Evolutionary conservation across 2,329 filamentous ascomycete species (phyloP), one percentile per base, ranked within the genome.

Genomic region (Aaosphaeria pasadenensis): DNA sequence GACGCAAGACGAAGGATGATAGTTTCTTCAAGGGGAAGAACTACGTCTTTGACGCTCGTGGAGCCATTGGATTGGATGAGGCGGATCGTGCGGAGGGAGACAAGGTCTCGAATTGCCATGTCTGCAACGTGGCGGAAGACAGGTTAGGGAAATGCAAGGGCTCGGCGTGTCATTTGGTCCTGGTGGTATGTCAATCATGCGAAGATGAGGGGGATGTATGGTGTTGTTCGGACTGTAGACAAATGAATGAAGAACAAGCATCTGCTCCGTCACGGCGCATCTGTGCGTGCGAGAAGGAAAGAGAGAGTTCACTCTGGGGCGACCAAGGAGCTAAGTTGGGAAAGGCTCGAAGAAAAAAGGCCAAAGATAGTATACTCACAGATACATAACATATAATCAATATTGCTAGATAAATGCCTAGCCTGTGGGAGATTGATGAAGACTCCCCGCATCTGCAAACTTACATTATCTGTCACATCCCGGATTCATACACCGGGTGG

Each of bases 41-140:
- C 31, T 62, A 62, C 39, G 58, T 62, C 2, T 62, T 62, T 24
- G 58, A 62, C 49, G 58, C 48, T 9, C 48, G 58, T 47, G 58
- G 57, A 5, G 56, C 57, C 5, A 55, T 57, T 17, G 54, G 55
- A 6, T 41, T 41, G 38, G 38, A 46, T 9, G 42, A 42, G 13
- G 13, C 33, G 9, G 9, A 13, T 36, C 9, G 2, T 13, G 4
- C 9, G 13, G 33, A 9, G 3, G 41, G 44, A 24, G 46, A 51
- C 3, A 44, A 39, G 7, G 57, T 62, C 6, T 55, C 57, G 3
- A 40, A 13, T 30, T 62, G 58, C 38, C 58, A 60, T 39, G 44
- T 45, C n/a, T 62, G 58, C 31, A 44, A 41, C 7, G 39, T 39
- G 13, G 33, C 40, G 38, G 55, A 54, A n/a, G 46, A 38, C 43